These are phyloP conservation scores for Suillus discolor DNA, from an alignment of 768 basidiomycete species.

Conservation along the genomic window DNA sequence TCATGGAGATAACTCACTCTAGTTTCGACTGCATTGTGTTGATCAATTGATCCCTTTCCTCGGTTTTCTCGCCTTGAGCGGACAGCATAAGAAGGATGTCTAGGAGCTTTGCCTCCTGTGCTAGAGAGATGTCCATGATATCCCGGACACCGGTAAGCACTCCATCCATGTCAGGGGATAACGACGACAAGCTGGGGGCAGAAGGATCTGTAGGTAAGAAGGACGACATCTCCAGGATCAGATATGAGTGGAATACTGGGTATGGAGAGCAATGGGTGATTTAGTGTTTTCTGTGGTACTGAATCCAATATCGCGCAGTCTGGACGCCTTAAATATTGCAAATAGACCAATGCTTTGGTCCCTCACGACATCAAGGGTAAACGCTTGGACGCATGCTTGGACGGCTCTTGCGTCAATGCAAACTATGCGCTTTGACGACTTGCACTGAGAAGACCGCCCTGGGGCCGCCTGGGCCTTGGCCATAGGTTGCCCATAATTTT, in stretches of 20 bases:
- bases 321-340: neutral
- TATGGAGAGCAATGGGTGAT: neutral
- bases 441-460: neutral
- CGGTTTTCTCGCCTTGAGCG: neutral
- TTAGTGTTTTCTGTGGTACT: neutral
- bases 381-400: slow-evolving; percentile 1
- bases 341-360: neutral
- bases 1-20: neutral
- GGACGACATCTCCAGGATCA: neutral
- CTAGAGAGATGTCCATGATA: neutral
- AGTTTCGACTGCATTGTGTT: neutral
- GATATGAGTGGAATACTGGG: neutral
- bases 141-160: neutral
- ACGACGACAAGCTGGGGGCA: neutral
- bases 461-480: neutral
- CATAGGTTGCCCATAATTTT: neutral
- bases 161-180: too few relatives aligned
- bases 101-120: neutral
- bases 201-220: neutral
- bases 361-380: neutral
- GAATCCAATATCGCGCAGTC: neutral
- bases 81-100: neutral
- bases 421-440: neutral
- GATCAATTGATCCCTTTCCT: neutral
- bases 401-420: neutral